Evolutionary conservation across 1,284 basidiomycete species (phyloP).

Genomic region (Lignosus rhinocerotis): DNA sequence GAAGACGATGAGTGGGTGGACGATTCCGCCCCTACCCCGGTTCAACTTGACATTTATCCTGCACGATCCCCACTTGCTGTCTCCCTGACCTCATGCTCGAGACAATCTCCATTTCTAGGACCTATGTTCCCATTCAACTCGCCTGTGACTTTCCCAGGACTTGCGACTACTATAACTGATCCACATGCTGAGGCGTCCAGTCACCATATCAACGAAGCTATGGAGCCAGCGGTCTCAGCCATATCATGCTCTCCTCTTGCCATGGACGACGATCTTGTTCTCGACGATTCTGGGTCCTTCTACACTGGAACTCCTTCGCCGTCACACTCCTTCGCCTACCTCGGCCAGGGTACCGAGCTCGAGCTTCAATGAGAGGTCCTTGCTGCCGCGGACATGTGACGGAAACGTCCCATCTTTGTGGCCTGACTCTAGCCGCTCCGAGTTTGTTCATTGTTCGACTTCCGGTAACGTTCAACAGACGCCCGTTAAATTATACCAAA

Average conservation of each 20-base stretch:
- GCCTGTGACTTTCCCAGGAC: not conserved
- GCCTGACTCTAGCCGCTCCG: not conserved
- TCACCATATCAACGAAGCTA: not conserved
- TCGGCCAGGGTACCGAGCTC: not conserved
- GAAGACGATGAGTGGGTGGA: constrained; percentile 11
- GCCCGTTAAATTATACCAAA: not conserved
- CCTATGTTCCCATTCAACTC: not conserved
- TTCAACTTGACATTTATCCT: not conserved
- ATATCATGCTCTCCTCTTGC: constrained; percentile 11
- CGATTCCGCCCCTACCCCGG: not conserved
- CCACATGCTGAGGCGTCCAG: not conserved
- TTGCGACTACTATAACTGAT: not conserved
- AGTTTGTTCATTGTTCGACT: not conserved
- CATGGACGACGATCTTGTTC: constrained; percentile 18
- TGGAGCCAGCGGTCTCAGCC: not conserved
- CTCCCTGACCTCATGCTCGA: not conserved
- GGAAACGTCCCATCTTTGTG: not conserved
- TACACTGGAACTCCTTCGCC: not conserved
- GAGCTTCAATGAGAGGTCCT: not conserved
- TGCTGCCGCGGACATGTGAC: constrained; percentile 13
- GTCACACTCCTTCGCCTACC: not conserved
- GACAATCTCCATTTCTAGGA: not conserved
- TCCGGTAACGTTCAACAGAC: not conserved
- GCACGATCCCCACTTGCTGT: not conserved
- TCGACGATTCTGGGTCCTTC: constrained; percentile 10